Evolutionary conservation across 257 asterid genomes (phyloP), one percentile per base, ranked within the genome.

Genomic region (Solanum clarkiae): DNA sequence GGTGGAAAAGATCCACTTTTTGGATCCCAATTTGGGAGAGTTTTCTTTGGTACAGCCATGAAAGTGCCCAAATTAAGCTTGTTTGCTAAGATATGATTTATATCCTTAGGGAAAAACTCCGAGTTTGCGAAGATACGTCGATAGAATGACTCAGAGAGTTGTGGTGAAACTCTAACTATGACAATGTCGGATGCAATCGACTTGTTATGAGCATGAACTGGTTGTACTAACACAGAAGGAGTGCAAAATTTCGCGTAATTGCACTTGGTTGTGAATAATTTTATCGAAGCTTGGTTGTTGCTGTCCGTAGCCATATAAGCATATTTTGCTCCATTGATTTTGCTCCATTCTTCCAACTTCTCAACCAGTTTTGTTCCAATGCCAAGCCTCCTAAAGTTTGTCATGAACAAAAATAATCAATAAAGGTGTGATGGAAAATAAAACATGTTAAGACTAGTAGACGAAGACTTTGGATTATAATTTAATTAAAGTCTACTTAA

Each of bases 271-370:
- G 92, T 94, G 91, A 95, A 95, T 71, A 95, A 71, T 60, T 93
- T 93, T 81, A 95, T 54, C 8, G 96, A 95, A 42, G 98, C 90
- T 82, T 86, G 86, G 83, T 95, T 95, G 86, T 55, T 91, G 36
- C 93, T 77, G 54, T 94, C 98, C 1, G 98, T 95, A 47, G 98
- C 98, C 97, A 95, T 94, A 86, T 95, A 95, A 4, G 96, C 90
- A 82, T 91, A 95, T 54, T 94, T 90, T 47, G 95, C 98, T 1
- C 95, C 98, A 47, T 93, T 89, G 47, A 80, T 26, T 71, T 18
- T 84, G 84, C 95, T 85, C 97, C 98, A 93, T 2, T 80, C 83
- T 85, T 95, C 98, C 59, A 94, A 62, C 87, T 92, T 86, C 83
- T 89, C 90, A 42, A 95, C 93, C 0, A 95, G 94, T 85, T 90